These are phyloP conservation scores for Dothideomycetes sp. DNA, from an alignment of 2,329 filamentous ascomycete species.

Conservation along the genomic window DNA sequence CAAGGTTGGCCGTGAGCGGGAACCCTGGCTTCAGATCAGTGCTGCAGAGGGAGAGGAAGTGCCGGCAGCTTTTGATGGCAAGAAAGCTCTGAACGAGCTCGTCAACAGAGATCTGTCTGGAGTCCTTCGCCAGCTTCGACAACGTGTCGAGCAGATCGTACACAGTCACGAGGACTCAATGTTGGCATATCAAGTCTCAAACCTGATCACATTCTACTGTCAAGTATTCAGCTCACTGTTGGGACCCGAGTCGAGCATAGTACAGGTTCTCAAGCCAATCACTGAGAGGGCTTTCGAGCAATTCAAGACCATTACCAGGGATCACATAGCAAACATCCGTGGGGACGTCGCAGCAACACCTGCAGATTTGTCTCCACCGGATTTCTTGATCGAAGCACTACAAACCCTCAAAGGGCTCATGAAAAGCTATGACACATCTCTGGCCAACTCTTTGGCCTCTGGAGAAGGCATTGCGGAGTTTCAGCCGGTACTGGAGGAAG, in stretches of 20 bases:
- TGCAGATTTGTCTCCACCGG: constrained; percentile 63
- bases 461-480: constrained; percentile 51
- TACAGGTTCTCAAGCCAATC: constrained; percentile 56
- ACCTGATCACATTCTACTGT: constrained; percentile 80
- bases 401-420: constrained; percentile 69
- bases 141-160: constrained; percentile 82
- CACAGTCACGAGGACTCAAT: constrained; percentile 87
- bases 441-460: constrained; percentile 42
- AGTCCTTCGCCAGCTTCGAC: constrained; percentile 72
- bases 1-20: constrained; percentile 66
- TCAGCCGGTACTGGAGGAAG: constrained; percentile 61
- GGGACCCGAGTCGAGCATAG: constrained; percentile 54
- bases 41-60: constrained; percentile 43
- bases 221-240: constrained; percentile 75
- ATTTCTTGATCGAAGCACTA: constrained; percentile 71
- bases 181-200: constrained; percentile 79
- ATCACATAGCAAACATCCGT: constrained; percentile 66
- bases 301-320: constrained; percentile 70
- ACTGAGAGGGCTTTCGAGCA: constrained; percentile 70
- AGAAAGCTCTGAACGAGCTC: constrained; percentile 70
- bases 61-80: constrained; percentile 58
- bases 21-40: constrained; percentile 52
- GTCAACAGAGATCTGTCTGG: constrained; percentile 78
- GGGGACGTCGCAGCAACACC: constrained; percentile 56
- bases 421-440: constrained; percentile 76